Percentiles rank a stretch among this genome's conserved stretches.
Evolutionary conservation across 768 basidiomycete genomes (phyloP).

Genomic region (Fistulinella prunicolor): DNA sequence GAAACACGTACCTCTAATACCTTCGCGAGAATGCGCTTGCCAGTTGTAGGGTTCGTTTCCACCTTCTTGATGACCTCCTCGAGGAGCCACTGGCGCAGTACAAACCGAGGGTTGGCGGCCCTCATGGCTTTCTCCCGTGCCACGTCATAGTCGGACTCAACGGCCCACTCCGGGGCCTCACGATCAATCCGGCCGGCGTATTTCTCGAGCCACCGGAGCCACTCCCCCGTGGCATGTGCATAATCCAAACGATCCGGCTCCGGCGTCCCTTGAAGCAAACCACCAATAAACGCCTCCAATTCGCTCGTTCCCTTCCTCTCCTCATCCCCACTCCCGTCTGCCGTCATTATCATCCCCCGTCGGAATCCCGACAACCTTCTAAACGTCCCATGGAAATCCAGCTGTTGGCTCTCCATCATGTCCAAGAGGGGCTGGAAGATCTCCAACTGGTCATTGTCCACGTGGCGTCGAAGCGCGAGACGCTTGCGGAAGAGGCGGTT

Average conservation of each 20-base stretch:
- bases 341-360: conserved; percentile 32
- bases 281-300: conserved; percentile 42
- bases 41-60: conserved; percentile 60
- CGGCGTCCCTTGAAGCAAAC: conserved; percentile 46
- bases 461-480: conserved; percentile 64
- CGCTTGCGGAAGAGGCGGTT: conserved; percentile 72
- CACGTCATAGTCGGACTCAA: conserved; percentile 38
- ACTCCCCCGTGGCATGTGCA: conserved; percentile 47
- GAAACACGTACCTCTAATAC: conserved; percentile 65
- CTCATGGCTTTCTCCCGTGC: conserved; percentile 51
- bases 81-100: conserved; percentile 92
- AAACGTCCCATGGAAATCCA: conserved; percentile 92
- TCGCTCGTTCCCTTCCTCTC: not conserved
- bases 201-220: conserved; percentile 59
- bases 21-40: conserved; percentile 70
- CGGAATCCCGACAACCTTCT: conserved; percentile 66
- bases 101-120: conserved; percentile 82
- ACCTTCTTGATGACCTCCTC: conserved; percentile 86
- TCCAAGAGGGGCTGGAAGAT: conserved; percentile 70
- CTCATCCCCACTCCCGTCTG: conserved; percentile 9
- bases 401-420: conserved; percentile 63
- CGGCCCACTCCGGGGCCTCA: conserved; percentile 48
- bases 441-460: conserved; percentile 54
- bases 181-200: conserved; percentile 58
- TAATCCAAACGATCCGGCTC: conserved; percentile 44